Base-by-base conservation (phyloP, 129 eudicot genomes). In the Dittrichia graveolens region DNA sequence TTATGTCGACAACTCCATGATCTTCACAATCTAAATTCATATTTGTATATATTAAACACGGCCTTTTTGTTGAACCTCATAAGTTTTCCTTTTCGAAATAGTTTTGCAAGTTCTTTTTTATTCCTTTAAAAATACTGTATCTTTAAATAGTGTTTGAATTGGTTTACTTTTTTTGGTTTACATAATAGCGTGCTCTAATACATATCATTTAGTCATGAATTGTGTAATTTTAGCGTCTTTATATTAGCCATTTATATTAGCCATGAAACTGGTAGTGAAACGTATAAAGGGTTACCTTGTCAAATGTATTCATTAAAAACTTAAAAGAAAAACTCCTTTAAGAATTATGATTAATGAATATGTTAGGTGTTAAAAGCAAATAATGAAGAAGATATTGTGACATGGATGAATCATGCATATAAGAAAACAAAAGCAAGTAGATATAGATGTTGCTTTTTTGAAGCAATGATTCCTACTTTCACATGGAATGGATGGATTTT, bases 401-500 rank as follows among this genome's bases (percentile, higher is more conserved):
- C 64, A 69, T 61, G 46, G 70, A 70, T 14, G 19, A 69, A 78
- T 70, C 49, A 42, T 24, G 31, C 31, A 24, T 24, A 24, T 41
- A 78, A 40, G 66, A 44, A 41, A 69, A 78, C 59, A 70, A 41
- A 67, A 61, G 61, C 65, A 53, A 71, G 46, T 59, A 71, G 56
- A 78, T 61, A 53, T 70, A 61, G 62, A 53, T 15, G 71, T 62
- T 71, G 82, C 77, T 78, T 78, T 78, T 62, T 54, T 62, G 76
- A 69, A 78, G 77, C 66, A 71, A 71, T 63, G 77, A 78, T 78
- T 78, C 77, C 73, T 69, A 71, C 72, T 78, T 70, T 71, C 77
- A 78, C 82, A 78, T 71, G 77, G 82, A 78, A 70, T 70, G 67
- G 77, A 78, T 71, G 82, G 65, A 71, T 52, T 78, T 78, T 55